Evolutionary conservation across 139 green algal genomes (phyloP), one percentile per base, ranked within the genome.

Genomic region (Picochlorum sp.): DNA sequence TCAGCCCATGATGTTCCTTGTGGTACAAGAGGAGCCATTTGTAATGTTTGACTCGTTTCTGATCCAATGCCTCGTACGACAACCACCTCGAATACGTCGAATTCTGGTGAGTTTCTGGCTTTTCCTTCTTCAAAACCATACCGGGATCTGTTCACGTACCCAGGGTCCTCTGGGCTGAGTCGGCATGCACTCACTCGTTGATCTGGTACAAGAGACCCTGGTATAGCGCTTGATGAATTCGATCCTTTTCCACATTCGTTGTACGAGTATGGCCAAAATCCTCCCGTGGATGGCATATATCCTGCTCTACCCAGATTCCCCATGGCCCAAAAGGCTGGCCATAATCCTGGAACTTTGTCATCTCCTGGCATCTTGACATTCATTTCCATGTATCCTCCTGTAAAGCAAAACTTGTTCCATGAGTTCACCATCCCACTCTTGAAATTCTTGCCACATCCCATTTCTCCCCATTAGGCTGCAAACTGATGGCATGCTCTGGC

Each of bases 361-460:
- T 81, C 59, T 15, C 72, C 76, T 6, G 79, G 79, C 62, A 85
- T 57, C 68, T 79, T 68, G 6, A 83, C 34, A 2, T 26, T 24
- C 13, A 66, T 70, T 61, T 85, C 79, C 4, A 83, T 18, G 63
- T 81, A 85, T 38, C 61, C 47, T 71, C 76, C 71, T 10, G 74
- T 85, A 63, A 74, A 85, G 58, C 78, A 85, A 13, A 77, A 82
- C 66, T 85, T 85, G 62, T 82, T 83, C 78, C 78, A 85, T 32
- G 54, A 51, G 15, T 70, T 55, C 28, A 81, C 62, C 37, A 85
- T 72, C 1, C 71, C 78, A 28, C 50, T 70, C n/a, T 62, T 73
- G 45, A 62, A 76, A 49, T 59, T 11, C 51, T 57, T 8, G 23
- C 5, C 38, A 73, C 38, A 21, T 57, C 9, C 21, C 14, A 47